phyloP scores from a whole-genome alignment of 768 basidiomycete species.

The Xerocomus brunneocitrinus region DNA sequence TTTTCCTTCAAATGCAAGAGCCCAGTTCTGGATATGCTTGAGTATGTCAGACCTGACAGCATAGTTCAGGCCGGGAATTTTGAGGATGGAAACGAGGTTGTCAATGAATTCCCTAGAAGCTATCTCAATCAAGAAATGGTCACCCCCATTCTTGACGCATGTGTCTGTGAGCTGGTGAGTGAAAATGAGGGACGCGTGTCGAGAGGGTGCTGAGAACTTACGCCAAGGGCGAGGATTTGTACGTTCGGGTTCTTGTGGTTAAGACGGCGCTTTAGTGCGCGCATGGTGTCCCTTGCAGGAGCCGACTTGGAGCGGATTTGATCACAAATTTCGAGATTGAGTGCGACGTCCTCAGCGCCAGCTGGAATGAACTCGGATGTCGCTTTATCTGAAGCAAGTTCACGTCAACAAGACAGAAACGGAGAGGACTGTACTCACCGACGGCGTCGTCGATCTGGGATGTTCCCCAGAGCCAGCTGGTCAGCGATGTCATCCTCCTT shows the following conservation, averaged over 20 bases:
- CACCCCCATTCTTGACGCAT: slow-evolving; percentile 96
- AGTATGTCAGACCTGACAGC: slow-evolving; percentile 82
- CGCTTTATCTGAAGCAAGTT: slow-evolving; percentile 72
- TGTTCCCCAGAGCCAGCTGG: slow-evolving; percentile 74
- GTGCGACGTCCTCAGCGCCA: slow-evolving; percentile 84
- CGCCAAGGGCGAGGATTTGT: slow-evolving; percentile 79
- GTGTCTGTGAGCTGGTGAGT: slow-evolving; percentile 73
- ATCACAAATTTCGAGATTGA: slow-evolving; percentile 94
- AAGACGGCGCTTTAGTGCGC: slow-evolving; percentile 78
- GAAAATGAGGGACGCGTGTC: slow-evolving; percentile 2
- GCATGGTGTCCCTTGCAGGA: slow-evolving; percentile 82
- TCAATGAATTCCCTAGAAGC: slow-evolving; percentile 91
- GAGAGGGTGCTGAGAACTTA: slow-evolving; percentile 40
- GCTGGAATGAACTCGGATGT: slow-evolving; percentile 85
- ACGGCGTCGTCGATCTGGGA: slow-evolving; percentile 80
- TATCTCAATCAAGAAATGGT: slow-evolving; percentile 80
- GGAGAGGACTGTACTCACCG: slow-evolving; percentile 44
- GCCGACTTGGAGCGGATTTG: slow-evolving; percentile 91
- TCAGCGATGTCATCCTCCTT: slow-evolving; percentile 50
- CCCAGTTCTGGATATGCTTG: slow-evolving; percentile 89
- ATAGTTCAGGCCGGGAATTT: slow-evolving; percentile 66
- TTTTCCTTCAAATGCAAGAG: slow-evolving; percentile 83
- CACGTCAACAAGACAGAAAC: slow-evolving; percentile 3
- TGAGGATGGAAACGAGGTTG: slow-evolving; percentile 85
- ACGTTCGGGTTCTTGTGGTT: slow-evolving; percentile 96